Evolutionary conservation across 2,329 filamentous ascomycete species (phyloP).

Genomic region (Tothia fuscella): DNA sequence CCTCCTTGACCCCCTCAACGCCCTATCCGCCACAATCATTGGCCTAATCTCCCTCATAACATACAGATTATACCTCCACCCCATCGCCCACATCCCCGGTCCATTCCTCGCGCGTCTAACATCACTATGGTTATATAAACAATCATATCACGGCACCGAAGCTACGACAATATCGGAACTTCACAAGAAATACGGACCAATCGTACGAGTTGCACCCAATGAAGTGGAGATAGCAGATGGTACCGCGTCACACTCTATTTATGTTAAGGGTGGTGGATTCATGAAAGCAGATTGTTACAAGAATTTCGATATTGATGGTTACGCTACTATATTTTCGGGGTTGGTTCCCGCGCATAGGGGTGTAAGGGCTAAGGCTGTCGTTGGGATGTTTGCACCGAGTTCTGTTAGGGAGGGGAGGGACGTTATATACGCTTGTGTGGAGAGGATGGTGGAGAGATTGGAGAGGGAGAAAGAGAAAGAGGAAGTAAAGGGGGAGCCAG

Average conservation of each 20-base stretch:
- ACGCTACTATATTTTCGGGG: slow-evolving; percentile 42
- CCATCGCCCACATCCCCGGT: slow-evolving; percentile 7
- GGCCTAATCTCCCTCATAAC: not conserved
- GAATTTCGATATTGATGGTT: slow-evolving; percentile 47
- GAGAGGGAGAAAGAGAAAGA: slow-evolving; percentile 20
- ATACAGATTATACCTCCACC: slow-evolving; percentile 10
- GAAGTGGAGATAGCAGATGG: slow-evolving; percentile 30
- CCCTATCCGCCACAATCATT: not conserved
- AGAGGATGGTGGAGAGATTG: slow-evolving; percentile 31
- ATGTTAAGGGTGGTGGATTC: slow-evolving; percentile 41
- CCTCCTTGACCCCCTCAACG: slow-evolving; percentile 8
- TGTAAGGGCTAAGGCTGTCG: slow-evolving; percentile 37
- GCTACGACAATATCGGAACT: slow-evolving; percentile 16
- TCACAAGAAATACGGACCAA: slow-evolving; percentile 14
- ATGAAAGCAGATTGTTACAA: slow-evolving; percentile 38
- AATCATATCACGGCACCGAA: slow-evolving; percentile 2
- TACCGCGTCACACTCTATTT: slow-evolving; percentile 37
- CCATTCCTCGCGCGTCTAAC: slow-evolving; percentile 4
- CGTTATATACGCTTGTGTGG: slow-evolving; percentile 30
- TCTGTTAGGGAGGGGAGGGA: slow-evolving; percentile 29
- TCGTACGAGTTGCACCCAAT: slow-evolving; percentile 17
- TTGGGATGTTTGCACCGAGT: slow-evolving; percentile 38
- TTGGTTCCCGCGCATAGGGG: slow-evolving; percentile 30
- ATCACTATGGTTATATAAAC: slow-evolving; percentile 6
- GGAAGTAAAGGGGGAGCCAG: slow-evolving; percentile 19